Evolutionary conservation across 768 basidiomycete genomes (phyloP).

Genomic region (Hypsizygus marmoreus): DNA sequence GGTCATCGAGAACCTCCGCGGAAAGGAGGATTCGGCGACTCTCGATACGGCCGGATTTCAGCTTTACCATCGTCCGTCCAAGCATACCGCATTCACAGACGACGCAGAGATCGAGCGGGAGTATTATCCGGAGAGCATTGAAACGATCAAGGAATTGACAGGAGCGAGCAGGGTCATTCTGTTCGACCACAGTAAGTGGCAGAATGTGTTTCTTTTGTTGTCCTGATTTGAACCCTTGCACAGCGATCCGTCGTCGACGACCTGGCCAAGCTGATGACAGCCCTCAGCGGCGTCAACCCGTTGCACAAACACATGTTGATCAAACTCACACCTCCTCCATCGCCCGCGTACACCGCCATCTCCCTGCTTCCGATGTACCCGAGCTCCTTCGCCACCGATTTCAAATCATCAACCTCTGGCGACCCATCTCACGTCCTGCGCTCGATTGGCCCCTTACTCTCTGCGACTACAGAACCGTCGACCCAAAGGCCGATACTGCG

Average conservation of each 20-base stretch:
- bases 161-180: conserved; percentile 59
- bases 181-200: conserved; percentile 59
- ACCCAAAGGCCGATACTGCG: conserved; percentile 40
- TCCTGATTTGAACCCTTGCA: neutral
- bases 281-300: conserved; percentile 46
- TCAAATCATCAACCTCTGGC: conserved; percentile 65
- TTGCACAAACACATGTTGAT: conserved; percentile 50
- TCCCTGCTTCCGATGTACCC: conserved; percentile 46
- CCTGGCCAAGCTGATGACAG: conserved; percentile 36
- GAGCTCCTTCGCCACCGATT: conserved; percentile 48
- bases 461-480: conserved; percentile 52
- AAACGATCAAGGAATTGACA: conserved; percentile 56
- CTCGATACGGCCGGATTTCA: conserved; percentile 57
- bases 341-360: conserved; percentile 50
- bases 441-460: conserved; percentile 53
- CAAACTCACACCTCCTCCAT: conserved; percentile 48
- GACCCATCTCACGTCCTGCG: conserved; percentile 51
- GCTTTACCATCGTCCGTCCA: conserved; percentile 27
- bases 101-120: conserved; percentile 48
- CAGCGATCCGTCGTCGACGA: conserved; percentile 49
- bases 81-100: conserved; percentile 46
- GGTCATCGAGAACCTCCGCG: conserved; percentile 54
- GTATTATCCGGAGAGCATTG: conserved; percentile 61
- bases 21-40: conserved; percentile 42
- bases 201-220: neutral